Evolutionary conservation across 768 basidiomycete species (phyloP), one percentile per base, ranked within the genome.

Genomic region (Astraeus odoratus): DNA sequence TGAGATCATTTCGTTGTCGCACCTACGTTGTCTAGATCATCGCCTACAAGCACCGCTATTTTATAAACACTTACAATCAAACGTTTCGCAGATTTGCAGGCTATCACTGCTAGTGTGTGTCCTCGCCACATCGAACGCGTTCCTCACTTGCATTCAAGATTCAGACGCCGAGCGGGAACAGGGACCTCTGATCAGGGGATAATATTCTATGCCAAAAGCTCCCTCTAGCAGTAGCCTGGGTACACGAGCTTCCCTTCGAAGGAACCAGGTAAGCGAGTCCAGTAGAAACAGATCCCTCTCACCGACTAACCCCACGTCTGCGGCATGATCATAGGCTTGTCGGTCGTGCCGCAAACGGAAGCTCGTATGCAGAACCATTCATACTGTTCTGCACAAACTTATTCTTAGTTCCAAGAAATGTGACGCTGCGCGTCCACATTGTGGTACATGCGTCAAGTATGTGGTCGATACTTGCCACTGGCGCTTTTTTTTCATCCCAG

Each of bases 401-500:
- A 45, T 41, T 42, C 39, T 47, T 29, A 49, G 19, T 46, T 20
- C 50, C 26, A 22, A 91, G 87, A 90, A 89, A 84, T 92, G 88
- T 53, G 88, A 92, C 64, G 88, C 88, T 33, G 76, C 81, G 33
- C 81, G 89, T 51, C 88, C 88, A 10, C 86, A 90, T 60, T 92
- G 88, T 59, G 75, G 79, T 33, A 89, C 88, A 42, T 91, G 88
- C 56, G 76, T 87, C 48, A 89, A 83, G 86, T 87, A 54, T 57
- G 80, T 73, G 40, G n/a, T n/a, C 24, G 43, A 25, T n/a, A 41
- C 40, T 34, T 47, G 25, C 24, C 19, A 40, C 22, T 3, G 16
- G 22, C 42, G 29, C 7, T 7, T 30, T 2, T 37, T 38, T 42
- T 47, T 56, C 48, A 60, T 33, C 29, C 13, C 34, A 53, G 18